A percentile compares a stretch with the other conserved stretches of the same genome.
Conservation (phyloP, 225 moss, liverwort and hornwort species). For the Marchantia paleacea region DNA sequence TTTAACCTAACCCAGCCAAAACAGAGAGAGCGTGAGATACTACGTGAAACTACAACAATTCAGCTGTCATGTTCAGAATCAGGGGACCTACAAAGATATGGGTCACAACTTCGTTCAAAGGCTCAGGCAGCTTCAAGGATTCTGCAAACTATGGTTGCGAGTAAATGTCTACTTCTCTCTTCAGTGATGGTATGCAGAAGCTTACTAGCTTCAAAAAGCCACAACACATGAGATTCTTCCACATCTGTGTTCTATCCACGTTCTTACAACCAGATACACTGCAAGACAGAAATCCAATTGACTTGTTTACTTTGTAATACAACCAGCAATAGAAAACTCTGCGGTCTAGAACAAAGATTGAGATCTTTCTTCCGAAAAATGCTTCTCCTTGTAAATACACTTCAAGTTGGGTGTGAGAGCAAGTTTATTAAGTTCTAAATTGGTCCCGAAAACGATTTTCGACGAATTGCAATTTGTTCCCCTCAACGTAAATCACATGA, state of each 20-base stretch:
- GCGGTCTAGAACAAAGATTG: background rate
- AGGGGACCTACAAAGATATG: no score
- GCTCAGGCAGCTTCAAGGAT: background rate
- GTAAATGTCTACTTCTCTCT: slow-evolving; percentile 16
- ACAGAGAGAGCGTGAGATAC: no score
- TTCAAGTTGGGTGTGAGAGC: background rate
- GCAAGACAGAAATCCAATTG: slow-evolving; percentile 39
- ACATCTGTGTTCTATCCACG: slow-evolving; percentile 27
- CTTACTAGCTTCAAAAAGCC: slow-evolving; percentile 23
- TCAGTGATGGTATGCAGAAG: slow-evolving; percentile 25
- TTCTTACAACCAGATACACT: slow-evolving; percentile 33
- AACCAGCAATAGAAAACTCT: background rate
- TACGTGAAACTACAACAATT: no score
- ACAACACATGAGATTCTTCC: slow-evolving; percentile 30
- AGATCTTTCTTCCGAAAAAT: background rate
- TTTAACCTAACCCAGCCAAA: no score
- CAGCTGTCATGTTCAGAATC: no score
- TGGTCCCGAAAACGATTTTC: background rate
- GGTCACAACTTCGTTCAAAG: background rate
- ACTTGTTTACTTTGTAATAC: background rate
- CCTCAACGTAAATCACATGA: background rate
- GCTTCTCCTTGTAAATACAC: no score
- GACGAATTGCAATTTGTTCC: background rate
- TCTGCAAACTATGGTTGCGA: background rate
- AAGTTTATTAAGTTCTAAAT: background rate